Evolutionary conservation across 2,329 filamentous ascomycete species (phyloP).

Genomic region (Beauveria bassiana): DNA sequence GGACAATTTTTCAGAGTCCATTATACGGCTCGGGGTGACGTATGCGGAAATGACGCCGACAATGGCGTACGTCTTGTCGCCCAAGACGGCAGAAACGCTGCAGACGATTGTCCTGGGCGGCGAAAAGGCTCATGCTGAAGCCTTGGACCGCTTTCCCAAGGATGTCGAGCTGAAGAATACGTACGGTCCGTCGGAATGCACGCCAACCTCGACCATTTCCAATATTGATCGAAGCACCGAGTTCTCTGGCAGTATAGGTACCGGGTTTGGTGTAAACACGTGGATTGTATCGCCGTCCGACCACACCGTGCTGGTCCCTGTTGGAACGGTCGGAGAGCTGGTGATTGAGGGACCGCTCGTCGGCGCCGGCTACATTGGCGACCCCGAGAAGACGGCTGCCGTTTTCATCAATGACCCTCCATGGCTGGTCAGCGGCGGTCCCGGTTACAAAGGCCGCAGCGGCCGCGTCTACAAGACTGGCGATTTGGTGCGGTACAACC

Average conservation of each 20-base stretch:
- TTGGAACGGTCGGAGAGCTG: constrained; percentile 32
- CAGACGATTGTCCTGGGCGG: constrained; percentile 8
- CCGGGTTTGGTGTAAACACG: neutral
- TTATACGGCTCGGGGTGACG: constrained; percentile 15
- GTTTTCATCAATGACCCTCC: constrained; percentile 8
- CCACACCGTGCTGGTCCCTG: constrained; percentile 17
- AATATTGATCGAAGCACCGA: constrained; percentile 22
- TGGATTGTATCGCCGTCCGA: constrained; percentile 33
- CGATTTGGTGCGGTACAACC: constrained; percentile 35
- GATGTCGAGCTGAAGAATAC: constrained; percentile 33
- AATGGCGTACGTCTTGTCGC: constrained; percentile 3
- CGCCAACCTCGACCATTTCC: constrained; percentile 31
- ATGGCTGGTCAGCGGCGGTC: constrained; percentile 2
- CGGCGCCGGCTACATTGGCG: constrained; percentile 32
- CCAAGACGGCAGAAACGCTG: neutral
- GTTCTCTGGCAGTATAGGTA: constrained; percentile 12
- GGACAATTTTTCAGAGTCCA: constrained; percentile 13
- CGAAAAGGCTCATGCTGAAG: constrained; percentile 32
- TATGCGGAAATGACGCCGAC: constrained; percentile 11
- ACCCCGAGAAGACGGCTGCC: constrained; percentile 11
- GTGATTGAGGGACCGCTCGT: constrained; percentile 42
- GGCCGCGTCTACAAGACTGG: constrained; percentile 36
- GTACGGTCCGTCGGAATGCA: constrained; percentile 41
- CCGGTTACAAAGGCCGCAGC: constrained; percentile 12
- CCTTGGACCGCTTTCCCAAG: constrained; percentile 31